A percentile compares a stretch with the other conserved stretches of the same genome.
These are phyloP conservation scores for Penicillium ochrochloron DNA, from an alignment of 495 filamentous ascomycete genomes.

Conservation along the genomic window DNA sequence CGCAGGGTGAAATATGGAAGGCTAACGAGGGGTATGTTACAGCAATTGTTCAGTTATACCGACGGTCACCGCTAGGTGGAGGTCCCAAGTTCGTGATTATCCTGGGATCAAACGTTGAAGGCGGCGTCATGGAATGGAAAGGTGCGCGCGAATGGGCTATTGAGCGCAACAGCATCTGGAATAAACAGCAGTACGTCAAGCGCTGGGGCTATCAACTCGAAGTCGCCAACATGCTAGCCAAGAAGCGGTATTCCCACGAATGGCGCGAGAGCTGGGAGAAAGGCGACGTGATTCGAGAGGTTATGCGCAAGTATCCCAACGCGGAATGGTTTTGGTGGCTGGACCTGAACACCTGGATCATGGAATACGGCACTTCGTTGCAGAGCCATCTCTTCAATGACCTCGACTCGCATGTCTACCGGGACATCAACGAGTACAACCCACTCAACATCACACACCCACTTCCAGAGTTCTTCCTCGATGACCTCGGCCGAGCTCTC, in stretches of 20 bases:
- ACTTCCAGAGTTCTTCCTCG: slow-evolving; percentile 70
- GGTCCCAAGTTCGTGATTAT: slow-evolving; percentile 94
- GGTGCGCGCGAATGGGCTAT: slow-evolving; percentile 97
- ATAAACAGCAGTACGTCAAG: slow-evolving; percentile 86
- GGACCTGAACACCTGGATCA: slow-evolving; percentile 96
- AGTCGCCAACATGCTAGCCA: slow-evolving; percentile 95
- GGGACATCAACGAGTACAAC: slow-evolving; percentile 96
- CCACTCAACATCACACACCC: slow-evolving; percentile 93
- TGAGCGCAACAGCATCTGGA: slow-evolving; percentile 92
- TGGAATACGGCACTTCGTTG: slow-evolving; percentile 92
- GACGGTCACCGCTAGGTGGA: slow-evolving; percentile 69
- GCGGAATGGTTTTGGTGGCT: slow-evolving; percentile 99
- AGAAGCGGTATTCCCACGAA: slow-evolving; percentile 98
- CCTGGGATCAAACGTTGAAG: slow-evolving; percentile 89
- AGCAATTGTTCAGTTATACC: slow-evolving; percentile 53
- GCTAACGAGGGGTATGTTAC: not conserved
- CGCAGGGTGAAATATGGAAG: too few species aligned
- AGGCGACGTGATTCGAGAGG: slow-evolving; percentile 90
- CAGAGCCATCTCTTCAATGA: slow-evolving; percentile 88
- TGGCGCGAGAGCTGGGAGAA: slow-evolving; percentile 99
- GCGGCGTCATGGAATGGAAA: slow-evolving; percentile 99
- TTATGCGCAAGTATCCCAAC: slow-evolving; percentile 89
- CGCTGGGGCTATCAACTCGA: slow-evolving; percentile 96
- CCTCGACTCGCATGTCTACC: slow-evolving; percentile 76
- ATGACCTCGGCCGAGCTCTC: slow-evolving; percentile 68